Evolutionary conservation across 2,329 filamentous ascomycete species (phyloP).

Genomic region (Colletotrichum musae): DNA sequence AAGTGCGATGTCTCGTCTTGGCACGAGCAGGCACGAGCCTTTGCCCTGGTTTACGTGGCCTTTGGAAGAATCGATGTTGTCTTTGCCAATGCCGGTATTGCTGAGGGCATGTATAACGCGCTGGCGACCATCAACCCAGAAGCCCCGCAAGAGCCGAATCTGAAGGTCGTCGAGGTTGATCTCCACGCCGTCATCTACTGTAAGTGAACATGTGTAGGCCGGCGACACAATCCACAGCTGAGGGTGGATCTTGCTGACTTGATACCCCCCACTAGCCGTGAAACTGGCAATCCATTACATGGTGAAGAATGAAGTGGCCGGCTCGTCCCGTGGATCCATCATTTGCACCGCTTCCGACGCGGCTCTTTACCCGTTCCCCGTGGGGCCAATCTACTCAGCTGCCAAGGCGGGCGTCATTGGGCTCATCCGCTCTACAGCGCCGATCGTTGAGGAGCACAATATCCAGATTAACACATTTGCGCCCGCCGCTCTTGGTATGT

Average conservation of each 20-base stretch:
- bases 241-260: neutral
- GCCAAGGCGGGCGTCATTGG: conserved; percentile 11
- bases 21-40: conserved; percentile 49
- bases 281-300: conserved; percentile 19
- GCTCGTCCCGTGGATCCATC: neutral
- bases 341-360: conserved; percentile 18
- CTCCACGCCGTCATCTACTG: conserved; percentile 5
- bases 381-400: conserved; percentile 9
- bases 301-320: conserved; percentile 1
- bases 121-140: conserved; percentile 3
- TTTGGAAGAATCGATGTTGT: conserved; percentile 33
- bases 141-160: neutral
- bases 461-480: conserved; percentile 17
- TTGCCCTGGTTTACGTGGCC: conserved; percentile 23
- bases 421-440: conserved; percentile 7
- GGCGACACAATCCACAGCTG: no score
- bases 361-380: conserved; percentile 9
- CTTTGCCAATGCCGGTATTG: conserved; percentile 34
- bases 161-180: conserved; percentile 3
- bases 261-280: neutral
- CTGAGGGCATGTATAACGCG: conserved; percentile 1
- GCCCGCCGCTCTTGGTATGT: conserved; percentile 8
- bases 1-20: conserved; percentile 56
- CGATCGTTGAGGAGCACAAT: conserved; percentile 1
- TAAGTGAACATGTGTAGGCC: conserved; percentile 1